A percentile compares a stretch with the other conserved stretches of the same genome.
These are phyloP conservation scores for Grigorovia yakushimaensis DNA, from an alignment of 805 yeast genomes.

Conservation along the genomic window DNA sequence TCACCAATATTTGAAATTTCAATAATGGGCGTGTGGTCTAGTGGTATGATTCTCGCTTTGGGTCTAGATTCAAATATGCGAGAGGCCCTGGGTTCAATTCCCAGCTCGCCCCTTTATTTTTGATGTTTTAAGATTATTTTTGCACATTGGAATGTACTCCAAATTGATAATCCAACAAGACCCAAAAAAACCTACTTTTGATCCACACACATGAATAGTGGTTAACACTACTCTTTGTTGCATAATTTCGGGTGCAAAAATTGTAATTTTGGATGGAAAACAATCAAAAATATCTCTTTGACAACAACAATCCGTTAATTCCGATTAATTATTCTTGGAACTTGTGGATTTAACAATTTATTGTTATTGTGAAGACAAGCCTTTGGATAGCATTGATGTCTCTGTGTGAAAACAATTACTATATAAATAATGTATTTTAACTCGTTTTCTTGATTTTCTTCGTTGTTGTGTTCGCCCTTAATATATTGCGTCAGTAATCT, in stretches of 20 bases:
- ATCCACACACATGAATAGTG: no score
- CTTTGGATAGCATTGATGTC: background rate
- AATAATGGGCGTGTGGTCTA: conserved; percentile 42
- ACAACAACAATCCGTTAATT: background rate
- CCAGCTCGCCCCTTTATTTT: conserved; percentile 35
- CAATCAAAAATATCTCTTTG: background rate
- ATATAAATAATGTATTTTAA: background rate
- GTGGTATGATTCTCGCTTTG: conserved; percentile 50
- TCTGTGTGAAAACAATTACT: background rate
- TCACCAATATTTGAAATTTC: no score
- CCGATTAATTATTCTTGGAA: background rate
- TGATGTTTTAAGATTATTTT: conserved; percentile 1
- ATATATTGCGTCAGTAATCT: no score
- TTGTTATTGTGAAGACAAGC: background rate
- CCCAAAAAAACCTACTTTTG: no score
- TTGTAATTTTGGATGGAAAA: background rate
- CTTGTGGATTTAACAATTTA: background rate
- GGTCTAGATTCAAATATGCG: conserved; percentile 34
- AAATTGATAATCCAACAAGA: no score
- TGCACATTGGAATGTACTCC: background rate
- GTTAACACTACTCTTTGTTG: no score
- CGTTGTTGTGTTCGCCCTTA: background rate
- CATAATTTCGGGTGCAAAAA: background rate
- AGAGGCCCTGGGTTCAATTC: conserved; percentile 58
- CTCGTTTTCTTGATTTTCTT: background rate